These are phyloP conservation scores for Plantago elongata DNA, from an alignment of 257 asterid species.

Conservation along the genomic window DNA sequence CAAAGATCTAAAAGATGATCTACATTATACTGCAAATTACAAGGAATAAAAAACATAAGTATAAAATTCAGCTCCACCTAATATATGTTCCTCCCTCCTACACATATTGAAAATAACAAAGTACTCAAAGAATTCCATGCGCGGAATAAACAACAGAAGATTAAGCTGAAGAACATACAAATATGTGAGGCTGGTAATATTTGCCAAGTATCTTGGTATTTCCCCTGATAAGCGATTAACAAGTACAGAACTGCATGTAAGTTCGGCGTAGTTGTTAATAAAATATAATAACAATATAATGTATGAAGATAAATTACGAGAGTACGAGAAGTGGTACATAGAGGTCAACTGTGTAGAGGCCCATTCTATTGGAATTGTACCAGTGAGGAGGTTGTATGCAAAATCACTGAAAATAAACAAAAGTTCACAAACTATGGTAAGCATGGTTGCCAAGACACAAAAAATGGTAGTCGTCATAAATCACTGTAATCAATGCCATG, in stretches of 20 bases:
- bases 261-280: constrained; percentile 18
- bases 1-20: no score
- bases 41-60: no score
- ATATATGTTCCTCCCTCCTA: no score
- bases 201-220: constrained; percentile 70
- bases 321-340: constrained; percentile 40
- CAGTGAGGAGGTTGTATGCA: constrained; percentile 75
- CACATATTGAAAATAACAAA: no score
- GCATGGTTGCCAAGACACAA: constrained; percentile 2
- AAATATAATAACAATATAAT: constrained; percentile 12
- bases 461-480: constrained; percentile 14
- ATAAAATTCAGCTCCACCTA: no score
- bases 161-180: constrained; percentile 50
- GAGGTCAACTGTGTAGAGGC: constrained; percentile 45
- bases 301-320: constrained; percentile 10
- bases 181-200: constrained; percentile 68
- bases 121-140: background rate
- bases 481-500: constrained; percentile 11
- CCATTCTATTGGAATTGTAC: constrained; percentile 86
- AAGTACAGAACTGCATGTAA: constrained; percentile 69
- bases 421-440: constrained; percentile 4
- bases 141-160: constrained; percentile 16
- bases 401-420: constrained; percentile 54
- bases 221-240: constrained; percentile 84
- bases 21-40: no score